Conservation (phyloP, 108 stramenopile genomes). For the Skeletonema grethae region DNA sequence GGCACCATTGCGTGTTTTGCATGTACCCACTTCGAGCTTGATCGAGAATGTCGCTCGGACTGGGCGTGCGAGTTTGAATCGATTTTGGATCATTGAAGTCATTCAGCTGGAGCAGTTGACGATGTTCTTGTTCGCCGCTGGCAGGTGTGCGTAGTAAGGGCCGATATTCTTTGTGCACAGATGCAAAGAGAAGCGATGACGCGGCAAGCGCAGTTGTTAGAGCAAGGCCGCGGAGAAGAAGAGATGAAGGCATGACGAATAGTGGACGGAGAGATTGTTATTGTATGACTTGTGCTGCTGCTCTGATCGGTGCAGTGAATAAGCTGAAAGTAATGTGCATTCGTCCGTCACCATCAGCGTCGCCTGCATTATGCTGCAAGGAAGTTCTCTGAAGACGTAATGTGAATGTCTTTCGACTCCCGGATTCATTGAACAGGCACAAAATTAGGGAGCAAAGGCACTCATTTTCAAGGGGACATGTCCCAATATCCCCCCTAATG, state of each 20-base stretch:
- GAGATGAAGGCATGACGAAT: not conserved
- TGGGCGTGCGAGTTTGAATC: not conserved
- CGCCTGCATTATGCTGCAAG: too few species aligned
- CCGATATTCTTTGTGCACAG: not conserved
- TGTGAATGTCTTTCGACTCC: too few species aligned
- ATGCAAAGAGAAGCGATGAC: not conserved
- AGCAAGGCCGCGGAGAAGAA: not conserved
- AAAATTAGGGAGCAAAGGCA: too few species aligned
- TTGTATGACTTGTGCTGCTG: too few species aligned
- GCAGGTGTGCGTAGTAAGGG: not conserved
- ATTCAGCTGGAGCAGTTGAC: not conserved
- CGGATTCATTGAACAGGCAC: too few species aligned
- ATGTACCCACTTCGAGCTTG: not conserved
- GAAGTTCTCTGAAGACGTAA: too few species aligned
- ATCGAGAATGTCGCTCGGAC: not conserved
- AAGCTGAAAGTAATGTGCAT: too few species aligned
- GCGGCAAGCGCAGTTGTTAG: not conserved
- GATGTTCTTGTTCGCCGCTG: not conserved
- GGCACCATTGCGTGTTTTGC: not conserved
- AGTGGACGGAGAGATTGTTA: too few species aligned
- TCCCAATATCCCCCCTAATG: too few species aligned
- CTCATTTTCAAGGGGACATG: too few species aligned
- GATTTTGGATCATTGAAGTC: slow-evolving; percentile 4
- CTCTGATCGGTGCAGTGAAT: too few species aligned
- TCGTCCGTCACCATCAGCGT: too few species aligned